These are phyloP conservation scores for Wickerhamomyces bovis DNA, from an alignment of 805 yeast species.

Conservation along the genomic window DNA sequence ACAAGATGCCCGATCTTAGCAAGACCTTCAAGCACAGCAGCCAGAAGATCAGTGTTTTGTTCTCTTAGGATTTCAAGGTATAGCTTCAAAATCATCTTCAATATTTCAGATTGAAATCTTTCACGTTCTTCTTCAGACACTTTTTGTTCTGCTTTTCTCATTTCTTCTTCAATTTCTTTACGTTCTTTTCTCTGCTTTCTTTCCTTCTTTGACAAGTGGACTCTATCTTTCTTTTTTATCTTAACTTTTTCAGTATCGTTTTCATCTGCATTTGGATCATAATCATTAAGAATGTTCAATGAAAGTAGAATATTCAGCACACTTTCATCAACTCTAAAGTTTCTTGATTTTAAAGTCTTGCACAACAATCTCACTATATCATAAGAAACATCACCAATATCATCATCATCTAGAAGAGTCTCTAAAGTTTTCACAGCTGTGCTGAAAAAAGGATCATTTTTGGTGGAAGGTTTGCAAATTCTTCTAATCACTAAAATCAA, in stretches of 20 bases:
- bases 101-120: slow-evolving; percentile 73
- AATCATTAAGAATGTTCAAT: slow-evolving; percentile 58
- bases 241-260: slow-evolving; percentile 43
- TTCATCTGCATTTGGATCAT: slow-evolving; percentile 56
- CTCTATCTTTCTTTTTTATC: slow-evolving; percentile 78
- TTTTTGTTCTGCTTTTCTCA: slow-evolving; percentile 80
- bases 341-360: slow-evolving; percentile 66
- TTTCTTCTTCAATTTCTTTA: slow-evolving; percentile 82
- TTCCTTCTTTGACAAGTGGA: slow-evolving; percentile 86
- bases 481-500: slow-evolving; percentile 62
- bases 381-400: slow-evolving; percentile 71
- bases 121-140: slow-evolving; percentile 87
- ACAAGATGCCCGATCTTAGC: slow-evolving; percentile 89
- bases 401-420: slow-evolving; percentile 70
- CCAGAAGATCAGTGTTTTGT: slow-evolving; percentile 61
- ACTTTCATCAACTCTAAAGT: slow-evolving; percentile 77
- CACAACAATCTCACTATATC: slow-evolving; percentile 65
- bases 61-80: slow-evolving; percentile 73
- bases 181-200: slow-evolving; percentile 82
- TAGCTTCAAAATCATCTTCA: slow-evolving; percentile 63
- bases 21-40: slow-evolving; percentile 85
- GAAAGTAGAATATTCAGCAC: slow-evolving; percentile 70
- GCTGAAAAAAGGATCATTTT: slow-evolving; percentile 41
- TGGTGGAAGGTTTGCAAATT: slow-evolving; percentile 50
- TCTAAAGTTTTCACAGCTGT: slow-evolving; percentile 63